Conservation (phyloP, 169 alveolate genomes). For the Plasmodium gonderi region DNA sequence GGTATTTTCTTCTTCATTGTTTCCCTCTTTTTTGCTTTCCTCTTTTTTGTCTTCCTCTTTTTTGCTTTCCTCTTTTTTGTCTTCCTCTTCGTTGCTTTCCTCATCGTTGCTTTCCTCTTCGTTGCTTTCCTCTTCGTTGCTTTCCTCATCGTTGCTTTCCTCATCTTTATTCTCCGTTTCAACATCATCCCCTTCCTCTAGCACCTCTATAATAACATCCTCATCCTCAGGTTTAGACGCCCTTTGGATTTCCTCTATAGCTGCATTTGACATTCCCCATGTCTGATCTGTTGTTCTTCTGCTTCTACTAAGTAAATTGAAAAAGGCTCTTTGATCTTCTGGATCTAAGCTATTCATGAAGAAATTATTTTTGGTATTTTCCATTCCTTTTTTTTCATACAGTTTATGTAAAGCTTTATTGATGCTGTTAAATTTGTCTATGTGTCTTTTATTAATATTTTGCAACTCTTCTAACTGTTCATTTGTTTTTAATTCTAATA, state of each 20-base stretch:
- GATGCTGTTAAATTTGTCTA: constrained; percentile 64
- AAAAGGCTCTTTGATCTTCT: constrained; percentile 61
- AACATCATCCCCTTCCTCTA: not conserved
- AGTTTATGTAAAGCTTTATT: constrained; percentile 56
- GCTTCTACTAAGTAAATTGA: constrained; percentile 41
- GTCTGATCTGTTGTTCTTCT: not conserved
- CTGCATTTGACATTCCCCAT: not conserved
- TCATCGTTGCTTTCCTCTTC: not conserved
- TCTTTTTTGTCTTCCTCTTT: not conserved
- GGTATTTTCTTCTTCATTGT: not conserved
- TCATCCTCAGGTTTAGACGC: not conserved
- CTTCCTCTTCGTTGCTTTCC: not conserved
- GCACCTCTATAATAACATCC: constrained; percentile 4
- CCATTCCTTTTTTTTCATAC: constrained; percentile 43
- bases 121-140: not conserved
- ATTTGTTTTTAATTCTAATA: constrained; percentile 57
- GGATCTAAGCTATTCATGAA: constrained; percentile 45
- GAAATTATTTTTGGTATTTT: constrained; percentile 36
- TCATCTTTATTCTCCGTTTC: not conserved
- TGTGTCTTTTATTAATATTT: constrained; percentile 65
- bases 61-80: not conserved
- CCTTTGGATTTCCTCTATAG: too few relatives aligned
- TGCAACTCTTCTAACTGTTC: constrained; percentile 71
- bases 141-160: not conserved
- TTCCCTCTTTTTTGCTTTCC: not conserved